These are phyloP conservation scores for Helicocarpus griseus DNA, from an alignment of 2,329 filamentous ascomycete species.

Conservation along the genomic window DNA sequence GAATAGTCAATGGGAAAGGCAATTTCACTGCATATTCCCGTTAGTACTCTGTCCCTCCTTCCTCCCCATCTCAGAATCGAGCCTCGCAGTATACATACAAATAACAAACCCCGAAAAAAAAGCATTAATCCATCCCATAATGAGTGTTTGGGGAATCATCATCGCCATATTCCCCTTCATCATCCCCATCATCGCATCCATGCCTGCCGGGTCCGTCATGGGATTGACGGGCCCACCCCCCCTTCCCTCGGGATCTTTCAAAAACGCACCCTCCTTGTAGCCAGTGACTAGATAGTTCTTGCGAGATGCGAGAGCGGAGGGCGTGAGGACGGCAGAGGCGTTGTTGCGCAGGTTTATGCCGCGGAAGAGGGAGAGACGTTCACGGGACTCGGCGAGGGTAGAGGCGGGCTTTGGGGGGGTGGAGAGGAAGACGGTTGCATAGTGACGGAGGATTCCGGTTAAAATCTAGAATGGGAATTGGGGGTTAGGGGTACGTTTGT, in stretches of 20 bases:
- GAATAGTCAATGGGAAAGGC: conserved; percentile 92
- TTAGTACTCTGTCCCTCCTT: background rate
- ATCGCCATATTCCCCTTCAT: conserved; percentile 99
- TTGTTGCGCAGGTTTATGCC: conserved; percentile 79
- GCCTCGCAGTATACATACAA: conserved; percentile 55
- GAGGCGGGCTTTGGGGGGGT: conserved; percentile 69
- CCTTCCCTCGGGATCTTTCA: conserved; percentile 78
- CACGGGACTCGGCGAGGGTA: conserved; percentile 52
- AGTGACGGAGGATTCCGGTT: conserved; percentile 92
- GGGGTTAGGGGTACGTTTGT: background rate
- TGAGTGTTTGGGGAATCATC: conserved; percentile 97
- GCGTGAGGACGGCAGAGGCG: conserved; percentile 69
- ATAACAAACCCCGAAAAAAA: conserved; percentile 99
- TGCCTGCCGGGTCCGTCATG: conserved; percentile 86
- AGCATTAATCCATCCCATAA: conserved; percentile 99
- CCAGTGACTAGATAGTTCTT: conserved; percentile 71
- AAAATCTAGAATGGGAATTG: conserved; percentile 51
- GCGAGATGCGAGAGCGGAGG: conserved; percentile 65
- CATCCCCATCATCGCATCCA: conserved; percentile 99
- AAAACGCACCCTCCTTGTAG: conserved; percentile 75
- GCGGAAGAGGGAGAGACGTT: conserved; percentile 75
- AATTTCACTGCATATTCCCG: conserved; percentile 61
- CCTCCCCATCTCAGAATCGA: background rate
- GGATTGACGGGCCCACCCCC: conserved; percentile 87
- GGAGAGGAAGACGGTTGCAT: conserved; percentile 85